Evolutionary conservation across 2,329 filamentous ascomycete genomes (phyloP), one percentile per base, ranked within the genome.

Genomic region (Pseudogymnoascus sp.): DNA sequence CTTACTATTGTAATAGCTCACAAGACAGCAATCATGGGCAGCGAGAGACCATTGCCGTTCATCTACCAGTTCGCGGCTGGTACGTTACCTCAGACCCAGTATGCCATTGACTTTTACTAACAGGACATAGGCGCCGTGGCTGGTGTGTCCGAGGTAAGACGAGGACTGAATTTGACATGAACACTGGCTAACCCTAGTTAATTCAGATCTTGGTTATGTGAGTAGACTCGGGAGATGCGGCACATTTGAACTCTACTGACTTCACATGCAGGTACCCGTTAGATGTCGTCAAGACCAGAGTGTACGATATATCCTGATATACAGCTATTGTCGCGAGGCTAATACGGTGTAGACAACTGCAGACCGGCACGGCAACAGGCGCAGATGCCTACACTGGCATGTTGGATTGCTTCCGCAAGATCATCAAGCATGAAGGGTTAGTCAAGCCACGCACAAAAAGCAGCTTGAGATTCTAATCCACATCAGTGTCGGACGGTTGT

Each of bases 391-490:
- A 99, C 84, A 96, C 86, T 80, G 91, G 95, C 83, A 99, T 97
- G 92, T 74, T 97, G 65, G 95, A 99, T 78, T 97, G 93, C 82
- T 96, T 99, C 83, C 83, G 86, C 74, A 99, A 99, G 85, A 99
- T 99, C 73, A 86, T 99, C 76, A 89, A 86, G 78, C 88, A 96
- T 76, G 95, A 99, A 81, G 95, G 95, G 91, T 96, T 85, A 68
- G 82, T 70, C 50, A 57, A 26, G 21, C 40, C 11, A 36, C 31
- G 9, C 26, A 15, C 26, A 33, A n/a, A 33, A 33, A 19, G n/a
- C 26, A 57, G 33, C n/a, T 44, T 44, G 35, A 17, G 31, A 38
- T 38, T 44, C 35, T 61, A 44, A 44, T 23, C 4, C 5, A n/a
- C 59, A 28, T 23, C 71, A 95, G 91, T 65, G 87, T 90, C 77